Evolutionary conservation across 2,329 filamentous ascomycete species (phyloP), one percentile per base, ranked within the genome.

Genomic region (Venturia nashicola): DNA sequence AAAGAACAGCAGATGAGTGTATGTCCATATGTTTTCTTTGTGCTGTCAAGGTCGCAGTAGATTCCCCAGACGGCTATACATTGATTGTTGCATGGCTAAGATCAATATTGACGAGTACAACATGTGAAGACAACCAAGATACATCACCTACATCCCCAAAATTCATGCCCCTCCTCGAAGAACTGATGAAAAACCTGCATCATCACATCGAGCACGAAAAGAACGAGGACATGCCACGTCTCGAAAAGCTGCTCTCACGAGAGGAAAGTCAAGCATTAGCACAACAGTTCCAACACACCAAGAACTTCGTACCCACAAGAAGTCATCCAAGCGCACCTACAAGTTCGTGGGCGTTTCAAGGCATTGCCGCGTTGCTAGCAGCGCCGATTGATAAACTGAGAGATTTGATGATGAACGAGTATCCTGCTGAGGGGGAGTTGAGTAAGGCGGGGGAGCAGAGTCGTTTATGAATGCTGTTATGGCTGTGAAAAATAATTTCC

Each of bases 171-270:
- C 43, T 65, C 43, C 66, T 69, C n/a, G 65, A 68, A 43, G 61
- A 57, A 5, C 44, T 68, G 32, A 65, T 68, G 66, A 61, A 65
- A 9, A 59, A 66, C 27, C 64, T 69, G 14, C 65, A 66, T 59
- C 63, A 68, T 44, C 68, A 69, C 42, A 68, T 68, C 61, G 65
- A 68, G 46, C 65, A 68, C 61, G 68, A 69, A 44, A 65, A 64
- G 27, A 57, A 68, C 5, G 67, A 68, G 43, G 67, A 69, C 32
- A 67, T 69, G 67, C 67, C 67, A 18, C 65, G 65, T 27, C 65
- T 69, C 12, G 68, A 69, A 40, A 64, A 65, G 34, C 40, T 66
- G 44, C 36, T 68, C 5, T 65, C 67, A 3, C 63, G 64, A 16
- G 64, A 65, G 16, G 68, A 68, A 16, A 67, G 65, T 40, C 61